phyloP scores from a whole-genome alignment of 176 grass and related monocot genomes.

The Guadua angustifolia region DNA sequence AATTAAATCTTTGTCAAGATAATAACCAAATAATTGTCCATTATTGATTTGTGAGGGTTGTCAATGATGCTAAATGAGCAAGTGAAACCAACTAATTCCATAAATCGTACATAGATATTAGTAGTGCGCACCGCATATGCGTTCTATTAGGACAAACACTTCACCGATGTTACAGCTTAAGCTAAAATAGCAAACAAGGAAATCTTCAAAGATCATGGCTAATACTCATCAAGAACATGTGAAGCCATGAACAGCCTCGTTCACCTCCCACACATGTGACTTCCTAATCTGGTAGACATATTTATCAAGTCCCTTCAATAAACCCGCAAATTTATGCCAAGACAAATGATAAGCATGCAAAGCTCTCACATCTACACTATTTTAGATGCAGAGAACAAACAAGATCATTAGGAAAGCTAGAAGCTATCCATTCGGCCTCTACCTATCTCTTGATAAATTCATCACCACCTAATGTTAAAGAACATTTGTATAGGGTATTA shows the following conservation, averaged over 20 bases:
- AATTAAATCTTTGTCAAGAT: not conserved
- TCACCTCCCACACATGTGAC: slow-evolving; percentile 82
- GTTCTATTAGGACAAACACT: not conserved
- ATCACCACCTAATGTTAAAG: slow-evolving; percentile 69
- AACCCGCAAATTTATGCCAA: slow-evolving; percentile 46
- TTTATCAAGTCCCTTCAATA: slow-evolving; percentile 74
- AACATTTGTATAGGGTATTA: not conserved
- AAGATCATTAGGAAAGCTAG: not conserved
- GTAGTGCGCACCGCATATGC: not conserved
- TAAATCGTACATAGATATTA: not conserved
- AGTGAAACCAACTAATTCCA: not conserved
- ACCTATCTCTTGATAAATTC: slow-evolving; percentile 66
- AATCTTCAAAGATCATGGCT: not conserved
- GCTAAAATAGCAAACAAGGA: slow-evolving; percentile 14
- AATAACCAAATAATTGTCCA: not conserved
- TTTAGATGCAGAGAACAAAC: not conserved
- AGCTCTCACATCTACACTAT: slow-evolving; percentile 1
- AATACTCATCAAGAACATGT: slow-evolving; percentile 71
- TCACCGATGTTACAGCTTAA: not conserved
- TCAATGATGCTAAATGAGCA: not conserved
- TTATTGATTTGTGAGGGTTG: not conserved
- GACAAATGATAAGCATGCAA: slow-evolving; percentile 4
- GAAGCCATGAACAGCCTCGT: slow-evolving; percentile 81
- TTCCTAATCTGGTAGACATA: slow-evolving; percentile 72
- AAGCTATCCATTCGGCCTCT: slow-evolving; percentile 72